phyloP scores from a whole-genome alignment of 2,329 filamentous ascomycete species.

The Aspergillus cejpii region DNA sequence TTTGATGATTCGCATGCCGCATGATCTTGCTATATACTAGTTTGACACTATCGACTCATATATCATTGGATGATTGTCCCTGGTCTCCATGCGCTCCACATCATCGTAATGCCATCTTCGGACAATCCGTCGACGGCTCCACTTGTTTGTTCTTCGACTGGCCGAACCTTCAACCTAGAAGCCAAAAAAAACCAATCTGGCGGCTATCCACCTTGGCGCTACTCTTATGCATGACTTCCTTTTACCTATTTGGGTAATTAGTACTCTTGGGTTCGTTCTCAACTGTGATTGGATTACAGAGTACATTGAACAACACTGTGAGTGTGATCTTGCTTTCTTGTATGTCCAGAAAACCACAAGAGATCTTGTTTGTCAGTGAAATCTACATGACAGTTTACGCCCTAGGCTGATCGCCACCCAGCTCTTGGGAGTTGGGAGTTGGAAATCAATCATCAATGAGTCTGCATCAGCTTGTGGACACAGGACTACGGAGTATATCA shows the following conservation, averaged over 20 bases:
- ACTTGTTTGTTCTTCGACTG: slow-evolving; percentile 3
- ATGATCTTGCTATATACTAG: not conserved
- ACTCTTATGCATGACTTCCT: slow-evolving; percentile 14
- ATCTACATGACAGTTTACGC: not conserved
- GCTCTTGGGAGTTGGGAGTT: too few species aligned
- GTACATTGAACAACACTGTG: too few species aligned
- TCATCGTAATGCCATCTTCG: slow-evolving; percentile 17
- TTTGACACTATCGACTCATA: not conserved
- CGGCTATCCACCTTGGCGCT: slow-evolving; percentile 4
- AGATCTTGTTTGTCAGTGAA: not conserved
- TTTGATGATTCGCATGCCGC: not conserved
- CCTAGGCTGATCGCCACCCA: not conserved
- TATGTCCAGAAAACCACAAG: not conserved
- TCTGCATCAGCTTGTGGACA: not conserved
- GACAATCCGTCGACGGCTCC: slow-evolving; percentile 9
- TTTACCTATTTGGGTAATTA: slow-evolving; percentile 19
- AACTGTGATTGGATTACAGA: slow-evolving; percentile 4
- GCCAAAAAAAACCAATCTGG: slow-evolving; percentile 6
- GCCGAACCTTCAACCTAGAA: slow-evolving; percentile 17
- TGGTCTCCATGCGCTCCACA: not conserved
- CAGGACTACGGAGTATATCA: too few species aligned
- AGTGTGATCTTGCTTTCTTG: too few species aligned
- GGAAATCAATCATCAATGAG: not conserved
- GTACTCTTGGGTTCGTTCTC: slow-evolving; percentile 10
- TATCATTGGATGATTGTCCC: not conserved